phyloP scores from a whole-genome alignment of 768 basidiomycete species.

The Russula compacta region DNA sequence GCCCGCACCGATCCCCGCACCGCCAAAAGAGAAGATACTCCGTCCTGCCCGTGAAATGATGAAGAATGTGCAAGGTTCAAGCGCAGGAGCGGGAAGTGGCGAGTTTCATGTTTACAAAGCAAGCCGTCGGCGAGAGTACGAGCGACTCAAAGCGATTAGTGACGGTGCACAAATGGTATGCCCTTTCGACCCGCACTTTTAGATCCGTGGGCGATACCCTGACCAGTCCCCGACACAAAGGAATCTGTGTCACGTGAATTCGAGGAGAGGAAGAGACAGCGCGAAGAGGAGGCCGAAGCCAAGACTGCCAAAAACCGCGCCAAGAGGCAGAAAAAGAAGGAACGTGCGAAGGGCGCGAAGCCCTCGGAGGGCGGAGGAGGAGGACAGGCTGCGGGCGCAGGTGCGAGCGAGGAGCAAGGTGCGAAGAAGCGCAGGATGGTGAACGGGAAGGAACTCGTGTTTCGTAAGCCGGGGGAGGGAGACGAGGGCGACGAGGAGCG shows the following conservation, averaged over 20 bases:
- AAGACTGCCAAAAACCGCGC: conserved; percentile 96
- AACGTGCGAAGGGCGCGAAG: conserved; percentile 40
- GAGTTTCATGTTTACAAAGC: conserved; percentile 99
- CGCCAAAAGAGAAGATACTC: conserved; percentile 75
- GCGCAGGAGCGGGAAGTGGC: conserved; percentile 93
- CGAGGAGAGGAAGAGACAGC: conserved; percentile 59
- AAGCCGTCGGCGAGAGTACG: conserved; percentile 87
- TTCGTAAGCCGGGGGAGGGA: conserved; percentile 43
- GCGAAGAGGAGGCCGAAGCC: conserved; percentile 63
- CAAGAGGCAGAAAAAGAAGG: conserved; percentile 90
- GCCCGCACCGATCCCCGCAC: conserved; percentile 66
- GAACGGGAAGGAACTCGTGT: conserved; percentile 62
- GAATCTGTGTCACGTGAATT: conserved; percentile 67
- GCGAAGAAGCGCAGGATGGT: conserved; percentile 77
- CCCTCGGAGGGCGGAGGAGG: conserved; percentile 21
- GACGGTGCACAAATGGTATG: conserved; percentile 70
- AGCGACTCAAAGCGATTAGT: conserved; percentile 84
- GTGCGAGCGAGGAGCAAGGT: conserved; percentile 32
- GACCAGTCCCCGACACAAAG: conserved; percentile 33
- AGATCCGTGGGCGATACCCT: background rate
- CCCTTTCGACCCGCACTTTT: conserved; percentile 1
- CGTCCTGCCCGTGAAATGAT: conserved; percentile 89
- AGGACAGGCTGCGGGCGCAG: conserved; percentile 23
- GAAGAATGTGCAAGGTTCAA: conserved; percentile 98
- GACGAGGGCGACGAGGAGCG: conserved; percentile 37